Evolutionary conservation across 768 basidiomycete species (phyloP).

Genomic region (Pulveroboletus frians): DNA sequence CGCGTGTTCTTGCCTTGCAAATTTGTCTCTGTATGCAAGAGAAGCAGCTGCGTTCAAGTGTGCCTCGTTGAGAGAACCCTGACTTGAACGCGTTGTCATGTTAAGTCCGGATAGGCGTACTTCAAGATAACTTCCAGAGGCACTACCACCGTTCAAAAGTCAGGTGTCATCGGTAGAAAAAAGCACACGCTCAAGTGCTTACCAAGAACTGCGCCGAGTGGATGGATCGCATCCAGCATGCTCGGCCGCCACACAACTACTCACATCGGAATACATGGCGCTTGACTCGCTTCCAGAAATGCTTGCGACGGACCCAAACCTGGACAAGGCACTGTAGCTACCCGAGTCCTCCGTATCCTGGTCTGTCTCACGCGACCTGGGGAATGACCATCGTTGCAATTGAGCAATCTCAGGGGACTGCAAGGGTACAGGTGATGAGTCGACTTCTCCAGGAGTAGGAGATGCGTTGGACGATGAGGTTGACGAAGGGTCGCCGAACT

Average conservation of each 20-base stretch:
- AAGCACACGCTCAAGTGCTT: conserved; percentile 5
- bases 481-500: conserved; percentile 56
- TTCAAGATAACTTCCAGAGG: conserved; percentile 28
- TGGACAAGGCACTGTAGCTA: conserved; percentile 42
- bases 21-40: conserved; percentile 24
- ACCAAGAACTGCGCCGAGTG: conserved; percentile 32
- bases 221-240: conserved; percentile 31
- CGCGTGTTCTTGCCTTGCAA: conserved; percentile 20
- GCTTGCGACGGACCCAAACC: conserved; percentile 60
- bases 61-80: conserved; percentile 30
- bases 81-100: conserved; percentile 30
- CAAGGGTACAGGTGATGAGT: conserved; percentile 19
- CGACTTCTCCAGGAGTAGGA: conserved; percentile 44
- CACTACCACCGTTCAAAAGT: conserved; percentile 23
- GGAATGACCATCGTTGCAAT: conserved; percentile 40
- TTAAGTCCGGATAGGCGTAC: conserved; percentile 28
- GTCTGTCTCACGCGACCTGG: conserved; percentile 37
- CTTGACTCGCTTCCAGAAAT: conserved; percentile 58
- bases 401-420: conserved; percentile 43
- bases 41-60: conserved; percentile 19
- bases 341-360: conserved; percentile 50
- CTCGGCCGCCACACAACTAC: conserved; percentile 31
- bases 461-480: conserved; percentile 42
- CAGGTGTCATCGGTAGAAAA: conserved; percentile 19
- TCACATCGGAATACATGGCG: conserved; percentile 44